These are phyloP conservation scores for Colletotrichum tropicicola DNA, from an alignment of 2,329 filamentous ascomycete genomes.

Conservation along the genomic window DNA sequence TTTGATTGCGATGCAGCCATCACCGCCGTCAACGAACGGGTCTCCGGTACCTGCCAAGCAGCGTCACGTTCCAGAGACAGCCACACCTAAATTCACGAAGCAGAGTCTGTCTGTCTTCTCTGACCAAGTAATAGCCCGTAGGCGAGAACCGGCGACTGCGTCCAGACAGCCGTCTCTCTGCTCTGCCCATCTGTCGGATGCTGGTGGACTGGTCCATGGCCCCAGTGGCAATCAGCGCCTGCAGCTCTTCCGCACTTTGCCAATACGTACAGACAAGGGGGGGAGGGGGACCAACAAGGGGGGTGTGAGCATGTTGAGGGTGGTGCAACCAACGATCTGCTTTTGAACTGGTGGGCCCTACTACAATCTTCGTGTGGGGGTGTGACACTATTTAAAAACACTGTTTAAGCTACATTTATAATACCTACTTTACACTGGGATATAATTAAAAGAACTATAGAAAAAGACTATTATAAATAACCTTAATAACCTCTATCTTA, in stretches of 20 bases:
- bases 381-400: too few relatives aligned
- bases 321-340: constrained; percentile 20
- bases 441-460: too few relatives aligned
- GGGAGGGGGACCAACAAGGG: neutral
- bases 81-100: neutral
- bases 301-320: neutral
- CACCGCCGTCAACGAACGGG: neutral
- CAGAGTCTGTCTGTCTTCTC: neutral
- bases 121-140: neutral
- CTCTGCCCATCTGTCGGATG: neutral
- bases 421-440: too few relatives aligned
- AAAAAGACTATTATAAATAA: too few relatives aligned
- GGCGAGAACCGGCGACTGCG: constrained; percentile 12
- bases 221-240: constrained; percentile 9
- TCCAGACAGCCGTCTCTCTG: too few relatives aligned
- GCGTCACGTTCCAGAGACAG: neutral
- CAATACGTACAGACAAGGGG: neutral
- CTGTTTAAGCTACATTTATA: too few relatives aligned
- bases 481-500: too few relatives aligned
- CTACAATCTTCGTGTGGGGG: too few relatives aligned
- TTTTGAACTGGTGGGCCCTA: too few relatives aligned
- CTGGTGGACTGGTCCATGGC: constrained; percentile 1
- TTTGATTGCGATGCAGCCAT: constrained; percentile 25
- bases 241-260: neutral
- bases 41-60: constrained; percentile 16